These are phyloP conservation scores for Zanthoxylum bungeanum DNA, from an alignment of 345 rosid genomes.

Conservation along the genomic window DNA sequence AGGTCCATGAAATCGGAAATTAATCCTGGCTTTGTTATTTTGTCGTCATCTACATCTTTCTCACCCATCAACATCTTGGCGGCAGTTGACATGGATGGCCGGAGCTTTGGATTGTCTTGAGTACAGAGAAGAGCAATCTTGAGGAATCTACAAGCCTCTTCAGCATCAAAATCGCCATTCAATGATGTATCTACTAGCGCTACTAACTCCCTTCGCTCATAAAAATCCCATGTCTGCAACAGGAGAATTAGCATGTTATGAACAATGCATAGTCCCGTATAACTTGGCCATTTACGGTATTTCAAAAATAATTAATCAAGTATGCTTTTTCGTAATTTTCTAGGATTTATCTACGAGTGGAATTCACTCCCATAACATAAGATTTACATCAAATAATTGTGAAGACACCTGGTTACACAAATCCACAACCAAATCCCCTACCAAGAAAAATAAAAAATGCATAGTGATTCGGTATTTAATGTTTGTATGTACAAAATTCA, in stretches of 20 bases:
- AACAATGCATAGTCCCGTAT: background rate
- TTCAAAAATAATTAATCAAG: background rate
- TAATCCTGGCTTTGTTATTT: slow-evolving; percentile 63
- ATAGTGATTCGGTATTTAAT: no score
- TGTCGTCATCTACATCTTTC: slow-evolving; percentile 29
- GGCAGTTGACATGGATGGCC: slow-evolving; percentile 71
- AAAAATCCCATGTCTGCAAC: slow-evolving; percentile 80
- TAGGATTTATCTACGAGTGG: no score
- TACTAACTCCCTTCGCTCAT: slow-evolving; percentile 67
- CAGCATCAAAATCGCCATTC: slow-evolving; percentile 61
- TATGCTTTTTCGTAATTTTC: no score
- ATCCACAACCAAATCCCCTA: background rate
- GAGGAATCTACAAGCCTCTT: slow-evolving; percentile 63
- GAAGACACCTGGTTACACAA: background rate
- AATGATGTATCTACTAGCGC: slow-evolving; percentile 51
- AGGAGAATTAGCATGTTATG: slow-evolving; percentile 9
- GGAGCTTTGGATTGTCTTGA: slow-evolving; percentile 65
- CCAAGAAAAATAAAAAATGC: no score
- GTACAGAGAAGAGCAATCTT: slow-evolving; percentile 78
- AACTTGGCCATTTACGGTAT: background rate
- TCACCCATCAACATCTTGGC: slow-evolving; percentile 55
- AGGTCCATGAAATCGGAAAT: slow-evolving; percentile 82
- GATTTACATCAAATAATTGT: background rate
- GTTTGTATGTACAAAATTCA: background rate
- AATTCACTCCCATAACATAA: no score